Conservation (phyloP, 2,329 filamentous ascomycete species). For the Didymella keratinophila region DNA sequence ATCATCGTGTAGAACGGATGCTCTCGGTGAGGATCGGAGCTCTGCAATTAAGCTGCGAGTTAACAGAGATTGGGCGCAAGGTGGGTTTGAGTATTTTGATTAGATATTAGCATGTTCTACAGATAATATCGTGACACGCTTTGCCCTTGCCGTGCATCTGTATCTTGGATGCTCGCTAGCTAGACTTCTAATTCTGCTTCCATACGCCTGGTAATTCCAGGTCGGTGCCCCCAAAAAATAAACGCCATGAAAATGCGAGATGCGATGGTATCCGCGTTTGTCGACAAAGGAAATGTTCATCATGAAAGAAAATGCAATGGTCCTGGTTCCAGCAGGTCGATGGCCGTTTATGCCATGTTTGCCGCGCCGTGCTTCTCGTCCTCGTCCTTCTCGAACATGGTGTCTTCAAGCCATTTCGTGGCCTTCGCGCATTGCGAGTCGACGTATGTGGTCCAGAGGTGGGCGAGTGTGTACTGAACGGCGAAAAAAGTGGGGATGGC, state of each 20-base stretch:
- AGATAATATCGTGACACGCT: slow-evolving; percentile 12
- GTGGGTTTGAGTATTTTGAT: slow-evolving; percentile 5
- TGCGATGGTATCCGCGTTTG: slow-evolving; percentile 20
- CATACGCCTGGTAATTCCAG: slow-evolving; percentile 11
- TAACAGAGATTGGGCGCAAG: background rate
- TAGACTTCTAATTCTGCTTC: slow-evolving; percentile 3
- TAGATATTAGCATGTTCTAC: slow-evolving; percentile 14
- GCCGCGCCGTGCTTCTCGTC: slow-evolving; percentile 47
- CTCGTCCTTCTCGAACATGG: slow-evolving; percentile 56
- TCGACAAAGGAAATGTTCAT: slow-evolving; percentile 20
- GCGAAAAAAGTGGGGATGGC: slow-evolving; percentile 58
- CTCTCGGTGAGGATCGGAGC: background rate
- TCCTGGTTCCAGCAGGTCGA: slow-evolving; percentile 16
- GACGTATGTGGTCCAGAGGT: slow-evolving; percentile 62
- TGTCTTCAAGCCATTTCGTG: slow-evolving; percentile 58
- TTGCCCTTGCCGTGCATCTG: background rate
- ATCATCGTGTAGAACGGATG: background rate
- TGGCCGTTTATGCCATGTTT: slow-evolving; percentile 33
- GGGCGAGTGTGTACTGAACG: slow-evolving; percentile 58
- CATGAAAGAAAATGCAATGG: slow-evolving; percentile 11
- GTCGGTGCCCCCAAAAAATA: background rate
- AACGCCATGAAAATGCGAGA: slow-evolving; percentile 22
- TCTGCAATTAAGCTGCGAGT: background rate
- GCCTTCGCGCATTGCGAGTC: slow-evolving; percentile 59
- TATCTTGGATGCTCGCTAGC: background rate